Conservation (phyloP, 352 stramenopile genomes). For the Blastocystis sp. region DNA sequence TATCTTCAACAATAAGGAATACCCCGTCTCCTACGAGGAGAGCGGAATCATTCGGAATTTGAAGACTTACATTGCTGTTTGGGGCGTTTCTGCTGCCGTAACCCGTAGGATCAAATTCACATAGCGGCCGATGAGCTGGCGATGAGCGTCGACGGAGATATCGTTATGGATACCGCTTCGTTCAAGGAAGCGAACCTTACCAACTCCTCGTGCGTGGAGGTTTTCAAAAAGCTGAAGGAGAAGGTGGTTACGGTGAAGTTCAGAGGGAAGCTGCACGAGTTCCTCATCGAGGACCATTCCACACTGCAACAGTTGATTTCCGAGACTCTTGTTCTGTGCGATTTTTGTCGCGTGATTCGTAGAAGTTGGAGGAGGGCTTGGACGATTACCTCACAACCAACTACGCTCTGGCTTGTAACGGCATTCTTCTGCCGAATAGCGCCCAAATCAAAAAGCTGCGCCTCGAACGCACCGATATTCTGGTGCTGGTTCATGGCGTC, state of each 20-base stretch:
- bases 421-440: neutral
- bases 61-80: constrained; percentile 1
- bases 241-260: constrained; percentile 6
- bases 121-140: neutral
- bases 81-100: too few species aligned
- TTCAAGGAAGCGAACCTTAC: constrained; percentile 26
- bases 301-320: neutral
- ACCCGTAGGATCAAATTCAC: neutral
- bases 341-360: neutral
- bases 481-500: constrained; percentile 6
- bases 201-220: neutral
- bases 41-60: neutral
- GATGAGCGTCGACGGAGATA: neutral
- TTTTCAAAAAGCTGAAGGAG: constrained; percentile 8
- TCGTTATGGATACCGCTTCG: neutral
- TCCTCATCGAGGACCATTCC: constrained; percentile 1
- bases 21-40: constrained; percentile 17
- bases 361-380: neutral
- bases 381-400: neutral
- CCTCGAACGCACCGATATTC: neutral
- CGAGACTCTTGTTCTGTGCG: neutral
- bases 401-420: constrained; percentile 2
- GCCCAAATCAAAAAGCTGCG: neutral
- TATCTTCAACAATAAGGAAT: constrained; percentile 28
- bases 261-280: neutral